These are phyloP conservation scores for Microcos paniculata DNA, from an alignment of 345 rosid genomes.

Conservation along the genomic window DNA sequence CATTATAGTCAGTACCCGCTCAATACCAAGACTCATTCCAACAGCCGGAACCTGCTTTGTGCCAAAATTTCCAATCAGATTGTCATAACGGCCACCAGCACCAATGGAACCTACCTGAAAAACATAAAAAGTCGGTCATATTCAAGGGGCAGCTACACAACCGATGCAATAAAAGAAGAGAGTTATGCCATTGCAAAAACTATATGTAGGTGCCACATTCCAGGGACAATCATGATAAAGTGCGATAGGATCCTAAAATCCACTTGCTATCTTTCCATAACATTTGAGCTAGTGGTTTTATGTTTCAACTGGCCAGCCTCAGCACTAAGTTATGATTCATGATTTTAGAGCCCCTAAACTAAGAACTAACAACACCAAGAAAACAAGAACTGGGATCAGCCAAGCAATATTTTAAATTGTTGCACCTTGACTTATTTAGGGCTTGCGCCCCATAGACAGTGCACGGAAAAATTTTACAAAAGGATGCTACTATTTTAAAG, in stretches of 20 bases:
- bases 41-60: constrained; percentile 87
- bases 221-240: neutral
- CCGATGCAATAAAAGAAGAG: neutral
- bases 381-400: neutral
- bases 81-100: constrained; percentile 95
- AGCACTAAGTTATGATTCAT: neutral
- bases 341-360: neutral
- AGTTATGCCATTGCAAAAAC: neutral
- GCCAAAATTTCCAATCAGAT: constrained; percentile 89
- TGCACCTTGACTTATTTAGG: neutral
- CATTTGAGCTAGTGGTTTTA: neutral
- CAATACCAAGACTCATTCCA: constrained; percentile 94
- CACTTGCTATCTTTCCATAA: neutral
- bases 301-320: neutral
- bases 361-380: too few species aligned
- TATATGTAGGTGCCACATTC: neutral
- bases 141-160: neutral
- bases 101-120: constrained; percentile 94
- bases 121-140: constrained; percentile 7
- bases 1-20: constrained; percentile 85
- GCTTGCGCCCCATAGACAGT: neutral
- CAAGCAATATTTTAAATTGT: neutral
- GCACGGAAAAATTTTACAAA: neutral
- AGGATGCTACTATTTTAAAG: neutral
- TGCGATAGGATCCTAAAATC: neutral